Conservation (phyloP, 1,284 basidiomycete genomes). For the Tylopilus sp. region DNA sequence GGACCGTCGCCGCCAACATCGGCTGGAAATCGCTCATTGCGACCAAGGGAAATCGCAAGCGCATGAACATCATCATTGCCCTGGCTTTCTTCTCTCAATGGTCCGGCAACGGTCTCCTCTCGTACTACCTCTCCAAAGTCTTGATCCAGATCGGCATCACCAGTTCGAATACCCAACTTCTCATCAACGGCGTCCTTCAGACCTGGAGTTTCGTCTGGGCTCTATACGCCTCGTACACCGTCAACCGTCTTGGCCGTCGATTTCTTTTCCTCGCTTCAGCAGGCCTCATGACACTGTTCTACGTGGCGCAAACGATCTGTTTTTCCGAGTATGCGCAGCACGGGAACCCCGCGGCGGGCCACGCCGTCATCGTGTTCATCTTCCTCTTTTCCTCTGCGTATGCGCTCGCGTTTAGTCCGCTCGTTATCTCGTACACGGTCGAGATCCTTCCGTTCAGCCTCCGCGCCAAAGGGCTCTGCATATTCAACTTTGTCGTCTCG, state of each 20-base stretch:
- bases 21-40: constrained; percentile 60
- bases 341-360: constrained; percentile 45
- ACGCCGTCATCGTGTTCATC: constrained; percentile 73
- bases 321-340: constrained; percentile 57
- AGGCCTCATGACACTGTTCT: constrained; percentile 67
- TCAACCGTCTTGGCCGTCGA: constrained; percentile 60
- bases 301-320: constrained; percentile 68
- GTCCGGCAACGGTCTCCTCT: constrained; percentile 74
- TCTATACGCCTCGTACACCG: constrained; percentile 52
- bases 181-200: constrained; percentile 71
- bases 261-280: constrained; percentile 60
- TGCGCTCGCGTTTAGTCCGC: constrained; percentile 69
- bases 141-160: constrained; percentile 71
- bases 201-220: constrained; percentile 72
- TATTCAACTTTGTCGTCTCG: constrained; percentile 68
- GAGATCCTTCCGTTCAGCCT: constrained; percentile 72
- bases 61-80: constrained; percentile 66
- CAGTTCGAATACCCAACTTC: constrained; percentile 53
- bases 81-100: constrained; percentile 72
- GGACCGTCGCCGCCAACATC: constrained; percentile 48
- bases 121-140: constrained; percentile 73
- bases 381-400: constrained; percentile 71
- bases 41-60: constrained; percentile 65
- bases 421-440: constrained; percentile 71
- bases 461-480: constrained; percentile 75